A percentile compares a stretch with the other conserved stretches of the same genome.
Evolutionary conservation across 305 asterid species (phyloP).

Genomic region (Withania somnifera): DNA sequence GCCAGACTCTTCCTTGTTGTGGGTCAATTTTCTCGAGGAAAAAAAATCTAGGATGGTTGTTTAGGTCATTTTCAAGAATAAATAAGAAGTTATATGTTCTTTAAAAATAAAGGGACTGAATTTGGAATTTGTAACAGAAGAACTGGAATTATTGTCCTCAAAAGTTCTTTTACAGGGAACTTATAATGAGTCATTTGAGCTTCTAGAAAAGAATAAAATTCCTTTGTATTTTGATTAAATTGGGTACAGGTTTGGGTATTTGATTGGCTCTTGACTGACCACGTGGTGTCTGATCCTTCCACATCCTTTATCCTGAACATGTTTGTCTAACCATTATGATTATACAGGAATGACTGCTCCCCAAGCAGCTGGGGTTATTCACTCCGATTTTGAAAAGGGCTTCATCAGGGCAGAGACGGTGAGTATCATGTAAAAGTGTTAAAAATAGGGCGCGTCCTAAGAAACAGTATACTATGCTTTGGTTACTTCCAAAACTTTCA

Average conservation of each 20-base stretch:
- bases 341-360: conserved; percentile 94
- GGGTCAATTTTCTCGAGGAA: not conserved
- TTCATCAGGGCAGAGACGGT: conserved; percentile 99
- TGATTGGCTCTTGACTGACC: not conserved
- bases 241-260: not conserved
- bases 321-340: not conserved
- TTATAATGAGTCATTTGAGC: not conserved
- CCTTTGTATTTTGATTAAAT: not conserved
- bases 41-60: not conserved
- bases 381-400: conserved; percentile 96
- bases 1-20: not conserved
- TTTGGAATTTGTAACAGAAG: not conserved
- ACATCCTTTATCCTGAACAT: conserved; percentile 5
- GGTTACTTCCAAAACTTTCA: not conserved
- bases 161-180: not conserved
- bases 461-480: not conserved
- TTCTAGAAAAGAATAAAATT: not conserved
- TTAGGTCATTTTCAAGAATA: not conserved
- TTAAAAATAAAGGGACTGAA: not conserved
- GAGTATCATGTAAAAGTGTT: conserved; percentile 10
- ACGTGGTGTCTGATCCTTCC: not conserved
- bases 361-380: conserved; percentile 98
- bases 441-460: not conserved
- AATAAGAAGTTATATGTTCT: not conserved
- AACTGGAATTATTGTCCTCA: not conserved